A percentile compares a stretch with the other conserved stretches of the same genome.
Conservation (phyloP, 768 basidiomycete species). For the Termitomyces sp. region DNA sequence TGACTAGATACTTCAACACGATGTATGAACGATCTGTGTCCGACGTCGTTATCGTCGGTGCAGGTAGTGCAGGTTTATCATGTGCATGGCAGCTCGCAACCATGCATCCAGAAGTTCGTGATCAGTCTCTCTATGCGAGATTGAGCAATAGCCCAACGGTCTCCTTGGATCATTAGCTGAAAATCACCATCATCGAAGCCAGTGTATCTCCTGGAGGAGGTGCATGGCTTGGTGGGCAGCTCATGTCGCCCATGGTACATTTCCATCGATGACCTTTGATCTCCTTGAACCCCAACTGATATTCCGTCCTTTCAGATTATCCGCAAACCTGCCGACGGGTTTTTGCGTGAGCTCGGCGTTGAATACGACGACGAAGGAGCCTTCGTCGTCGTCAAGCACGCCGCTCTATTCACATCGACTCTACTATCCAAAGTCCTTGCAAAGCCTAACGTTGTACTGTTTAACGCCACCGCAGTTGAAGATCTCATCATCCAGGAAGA, state of each 20-base stretch:
- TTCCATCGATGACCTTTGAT: neutral
- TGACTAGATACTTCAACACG: conserved; percentile 60
- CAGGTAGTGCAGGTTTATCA: conserved; percentile 65
- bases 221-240: conserved; percentile 75
- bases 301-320: conserved; percentile 46
- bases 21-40: conserved; percentile 76
- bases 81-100: conserved; percentile 74
- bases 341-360: conserved; percentile 67
- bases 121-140: neutral
- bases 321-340: conserved; percentile 71
- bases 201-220: conserved; percentile 78
- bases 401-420: conserved; percentile 78
- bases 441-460: conserved; percentile 66
- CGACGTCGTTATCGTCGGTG: conserved; percentile 76
- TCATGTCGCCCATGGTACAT: conserved; percentile 74
- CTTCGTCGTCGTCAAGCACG: conserved; percentile 80
- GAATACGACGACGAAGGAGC: conserved; percentile 75
- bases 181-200: conserved; percentile 63
- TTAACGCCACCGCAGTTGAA: conserved; percentile 81
- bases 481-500: conserved; percentile 71
- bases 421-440: conserved; percentile 68
- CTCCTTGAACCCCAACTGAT: neutral
- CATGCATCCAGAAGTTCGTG: conserved; percentile 56
- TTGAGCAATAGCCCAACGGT: neutral
- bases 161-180: conserved; percentile 30